Conservation (phyloP, 2,329 filamentous ascomycete genomes). For the Diplodia mutila region DNA sequence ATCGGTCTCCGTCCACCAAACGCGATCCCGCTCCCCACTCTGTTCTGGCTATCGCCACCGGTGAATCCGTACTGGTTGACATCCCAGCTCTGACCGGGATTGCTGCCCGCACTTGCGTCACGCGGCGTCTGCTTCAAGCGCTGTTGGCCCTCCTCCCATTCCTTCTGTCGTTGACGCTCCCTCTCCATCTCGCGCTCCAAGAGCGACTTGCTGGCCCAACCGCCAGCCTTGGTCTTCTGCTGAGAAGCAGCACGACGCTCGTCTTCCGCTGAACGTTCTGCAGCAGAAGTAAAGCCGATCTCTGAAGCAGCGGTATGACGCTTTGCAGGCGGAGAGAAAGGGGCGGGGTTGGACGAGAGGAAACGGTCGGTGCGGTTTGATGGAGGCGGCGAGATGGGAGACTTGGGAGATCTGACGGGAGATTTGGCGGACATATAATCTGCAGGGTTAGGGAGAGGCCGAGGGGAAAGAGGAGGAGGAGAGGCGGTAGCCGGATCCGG, state of each 20-base stretch:
- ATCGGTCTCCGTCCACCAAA: conserved; percentile 76
- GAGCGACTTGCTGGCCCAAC: conserved; percentile 69
- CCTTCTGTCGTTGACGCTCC: conserved; percentile 73
- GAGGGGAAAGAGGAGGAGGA: conserved; percentile 27
- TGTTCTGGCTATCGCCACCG: conserved; percentile 75
- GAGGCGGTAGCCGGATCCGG: conserved; percentile 35
- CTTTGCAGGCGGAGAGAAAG: conserved; percentile 55
- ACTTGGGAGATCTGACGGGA: neutral
- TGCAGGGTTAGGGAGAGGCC: conserved; percentile 41
- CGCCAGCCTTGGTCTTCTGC: conserved; percentile 63
- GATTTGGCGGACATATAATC: conserved; percentile 29
- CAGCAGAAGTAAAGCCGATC: conserved; percentile 43
- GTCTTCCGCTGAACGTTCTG: conserved; percentile 59
- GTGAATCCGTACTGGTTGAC: conserved; percentile 77
- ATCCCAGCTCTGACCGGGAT: conserved; percentile 74
- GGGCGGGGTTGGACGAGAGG: conserved; percentile 59
- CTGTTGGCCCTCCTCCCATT: conserved; percentile 78
- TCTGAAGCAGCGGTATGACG: conserved; percentile 60
- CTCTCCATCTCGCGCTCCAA: conserved; percentile 81
- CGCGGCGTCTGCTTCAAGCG: conserved; percentile 62
- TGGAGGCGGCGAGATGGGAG: conserved; percentile 32
- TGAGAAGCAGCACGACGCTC: conserved; percentile 61
- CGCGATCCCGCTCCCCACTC: conserved; percentile 60
- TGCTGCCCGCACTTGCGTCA: conserved; percentile 63
- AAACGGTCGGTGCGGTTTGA: conserved; percentile 62